Base-by-base conservation (phyloP, 164 flowering plant species). In the Nymphaea thermarum region DNA sequence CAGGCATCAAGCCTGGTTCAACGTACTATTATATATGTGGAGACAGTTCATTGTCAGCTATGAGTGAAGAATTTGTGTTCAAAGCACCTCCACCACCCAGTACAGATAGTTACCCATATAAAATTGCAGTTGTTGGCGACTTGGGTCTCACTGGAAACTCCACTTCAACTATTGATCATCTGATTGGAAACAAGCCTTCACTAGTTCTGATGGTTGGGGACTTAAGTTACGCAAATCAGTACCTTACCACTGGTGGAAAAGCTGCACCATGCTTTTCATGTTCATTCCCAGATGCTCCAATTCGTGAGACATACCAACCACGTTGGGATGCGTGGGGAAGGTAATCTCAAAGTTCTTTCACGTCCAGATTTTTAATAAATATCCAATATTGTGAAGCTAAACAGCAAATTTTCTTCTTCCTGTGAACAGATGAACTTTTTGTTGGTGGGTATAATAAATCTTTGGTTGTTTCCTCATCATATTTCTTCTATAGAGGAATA, bases 321-420 rank as follows among this genome's bases (percentile, higher is more conserved):
- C 98, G 91, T 6, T 93, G 96, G 98, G 96, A 93, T 73, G 90
- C 81, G 3, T 93, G 98, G 98, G 95, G 96, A 80, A 90, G 98
- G 98, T 93, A 81, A 69, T 68, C 51, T 66, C 1, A 25, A 25
- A 25, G 36, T 25, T 25, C 0, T 25, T 25, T 25, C 1, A 43
- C 25, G 43, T 25, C 36, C 36, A 25, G 36, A 25, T 25, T 25
- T 25, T 25, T 25, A 25, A 25, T 25, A 25, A 25, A 25, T 25
- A 25, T 25, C 36, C 36, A 25, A 25, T 25, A 25, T 25, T 25
- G 1, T 25, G 36, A 25, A 25, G 36, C 36, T 25, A 25, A 25
- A 25, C 36, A 25, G 36, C 36, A 25, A 25, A 25, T 25, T 25
- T 25, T 25, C 36, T 25, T 1, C 36, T 25, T 25, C 36, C 36